phyloP scores from a whole-genome alignment of 1,284 basidiomycete genomes.

The Caloboletus firmus region DNA sequence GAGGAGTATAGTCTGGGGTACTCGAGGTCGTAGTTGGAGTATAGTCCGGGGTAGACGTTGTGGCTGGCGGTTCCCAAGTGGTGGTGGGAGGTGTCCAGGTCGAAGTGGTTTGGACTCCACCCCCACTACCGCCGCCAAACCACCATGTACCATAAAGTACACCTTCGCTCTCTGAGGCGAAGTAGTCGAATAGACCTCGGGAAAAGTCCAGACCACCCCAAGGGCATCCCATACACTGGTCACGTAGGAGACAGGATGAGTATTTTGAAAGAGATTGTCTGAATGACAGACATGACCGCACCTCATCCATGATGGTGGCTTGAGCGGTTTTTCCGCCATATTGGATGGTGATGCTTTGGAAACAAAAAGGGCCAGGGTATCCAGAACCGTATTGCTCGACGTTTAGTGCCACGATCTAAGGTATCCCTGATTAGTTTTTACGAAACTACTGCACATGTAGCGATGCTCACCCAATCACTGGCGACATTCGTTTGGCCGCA shows the following conservation, averaged over 20 bases:
- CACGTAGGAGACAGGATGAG: neutral
- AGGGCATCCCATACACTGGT: constrained; percentile 70
- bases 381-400: constrained; percentile 51
- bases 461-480: constrained; percentile 51
- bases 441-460: neutral
- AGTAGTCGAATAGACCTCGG: constrained; percentile 66
- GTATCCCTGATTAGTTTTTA: constrained; percentile 6
- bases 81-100: constrained; percentile 25
- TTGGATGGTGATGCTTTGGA: constrained; percentile 61
- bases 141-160: constrained; percentile 61
- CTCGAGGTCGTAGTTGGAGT: constrained; percentile 25
- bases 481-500: constrained; percentile 51
- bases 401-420: constrained; percentile 48
- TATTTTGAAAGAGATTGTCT: constrained; percentile 2
- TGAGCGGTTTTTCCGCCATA: constrained; percentile 60
- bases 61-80: constrained; percentile 28
- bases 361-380: constrained; percentile 65
- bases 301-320: constrained; percentile 70
- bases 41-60: constrained; percentile 20
- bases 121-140: constrained; percentile 39
- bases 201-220: constrained; percentile 79
- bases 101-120: constrained; percentile 29
- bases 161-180: constrained; percentile 50
- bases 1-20: constrained; percentile 16
- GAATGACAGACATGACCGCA: constrained; percentile 31